Evolutionary conservation across 2,329 filamentous ascomycete genomes (phyloP), one percentile per base, ranked within the genome.

Genomic region (Geosmithia morbida): DNA sequence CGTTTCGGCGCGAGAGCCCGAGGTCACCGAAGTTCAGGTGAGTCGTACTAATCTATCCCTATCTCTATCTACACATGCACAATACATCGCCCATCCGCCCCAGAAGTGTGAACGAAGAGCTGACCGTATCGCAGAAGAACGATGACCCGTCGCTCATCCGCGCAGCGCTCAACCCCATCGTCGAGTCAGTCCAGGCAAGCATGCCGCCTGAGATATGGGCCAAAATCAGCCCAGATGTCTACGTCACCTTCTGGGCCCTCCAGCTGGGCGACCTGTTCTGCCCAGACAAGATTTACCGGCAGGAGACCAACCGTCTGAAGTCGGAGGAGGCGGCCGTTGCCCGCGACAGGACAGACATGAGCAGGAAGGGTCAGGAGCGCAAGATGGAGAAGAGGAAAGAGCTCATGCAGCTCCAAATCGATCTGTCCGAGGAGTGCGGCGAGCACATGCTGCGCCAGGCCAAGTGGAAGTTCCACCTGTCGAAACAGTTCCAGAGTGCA

Each of bases 191-290:
- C 17, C 75, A 77, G 50, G 66, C 69, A 6, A 67, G 75, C 0
- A 61, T 87, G 11, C 76, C 84, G 1, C 64, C 75, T 2, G 73
- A 78, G 7, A 75, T 80, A 5, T 87, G 83, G 72, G 69, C 77
- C 11, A 77, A 77, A 45, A 75, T 96, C 46, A 88, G 80, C 42
- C 72, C 87, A 1, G 80, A 85, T 29, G 90, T 96, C 60, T 96
- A 87, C 57, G 79, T 85, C 42, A 85, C 85, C 0, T 98, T 98
- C 65, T 98, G 92, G 92, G 83, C 89, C 46, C 71, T 96, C 13
- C 82, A 87, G 26, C 74, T 94, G 2, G 81, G 85, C 43, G 90
- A 98, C 59, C 70, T 96, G 49, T 77, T 79, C 48, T 80, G 89
- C 52, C 85, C 86, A 1, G 79, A 79, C 51, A 74, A 79, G 33